Base-by-base conservation (phyloP, 2,329 filamentous ascomycete genomes). In the Ploettnerulaceae sp. region DNA sequence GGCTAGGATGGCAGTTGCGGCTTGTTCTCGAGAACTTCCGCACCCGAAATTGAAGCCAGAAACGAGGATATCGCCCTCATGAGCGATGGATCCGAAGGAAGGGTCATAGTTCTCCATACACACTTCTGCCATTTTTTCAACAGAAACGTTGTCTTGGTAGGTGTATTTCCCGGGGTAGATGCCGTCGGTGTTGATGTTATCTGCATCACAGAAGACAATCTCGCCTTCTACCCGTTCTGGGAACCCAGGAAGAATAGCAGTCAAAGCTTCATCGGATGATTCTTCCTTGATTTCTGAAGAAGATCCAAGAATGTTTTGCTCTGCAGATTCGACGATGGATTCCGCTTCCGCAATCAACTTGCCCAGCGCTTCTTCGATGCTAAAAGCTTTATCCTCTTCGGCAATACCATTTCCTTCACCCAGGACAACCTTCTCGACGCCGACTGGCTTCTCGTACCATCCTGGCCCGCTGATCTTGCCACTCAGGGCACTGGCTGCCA, bases 91-190 rank as follows among this genome's bases (percentile, higher is more conserved):
- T 7, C 73, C 66, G 64, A 96, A 96, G 0, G 71, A 64, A 0
- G 76, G 69, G 63, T 97, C 91, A 69, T 95, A 97, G 73, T 97
- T 97, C 64, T 85, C 77, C 89, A 97, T 96, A 67, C 86, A 90
- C 0, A 90, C 89, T 55, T 86, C 72, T 0, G 89, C 88, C 91
- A 97, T 96, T 47, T 80, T 80, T 51, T 88, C 84, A 0, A 69
- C 71, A 0, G 85, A 70, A 1, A 97, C 74, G 59, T 86, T 77
- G 62, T 97, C 90, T 63, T 94, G 88, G 67, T 97, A 97, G 0
- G 90, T 96, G 66, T 88, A 89, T 63, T 90, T 89, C 4, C 87
- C 89, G 0, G 89, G 86, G 66, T 97, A 97, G 64, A 97, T 95
- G 44, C 78, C 83, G 61, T 97, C 91, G 0, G 91, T 97, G 68